Conservation (phyloP, 257 asterid genomes). For the Agastache rugosa region DNA sequence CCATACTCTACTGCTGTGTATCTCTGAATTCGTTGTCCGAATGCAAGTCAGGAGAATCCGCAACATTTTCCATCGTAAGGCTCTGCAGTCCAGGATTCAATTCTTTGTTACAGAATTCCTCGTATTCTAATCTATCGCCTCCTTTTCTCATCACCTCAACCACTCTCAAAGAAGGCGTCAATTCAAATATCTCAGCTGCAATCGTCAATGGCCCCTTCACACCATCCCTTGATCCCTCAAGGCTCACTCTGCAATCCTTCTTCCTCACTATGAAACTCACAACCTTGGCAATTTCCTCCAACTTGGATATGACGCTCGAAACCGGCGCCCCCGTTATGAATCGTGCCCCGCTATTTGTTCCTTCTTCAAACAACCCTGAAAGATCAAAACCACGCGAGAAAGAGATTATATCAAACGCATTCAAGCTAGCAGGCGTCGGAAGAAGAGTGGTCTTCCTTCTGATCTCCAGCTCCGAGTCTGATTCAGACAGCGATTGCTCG, state of each 20-base stretch:
- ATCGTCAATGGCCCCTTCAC: slow-evolving; percentile 91
- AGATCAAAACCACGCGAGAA: slow-evolving; percentile 87
- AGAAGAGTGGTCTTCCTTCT: slow-evolving; percentile 51
- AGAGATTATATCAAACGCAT: slow-evolving; percentile 90
- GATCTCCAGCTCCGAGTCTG: slow-evolving; percentile 66
- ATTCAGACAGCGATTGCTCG: slow-evolving; percentile 69
- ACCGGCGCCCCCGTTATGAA: slow-evolving; percentile 85
- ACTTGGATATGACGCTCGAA: slow-evolving; percentile 63
- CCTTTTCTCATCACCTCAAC: slow-evolving; percentile 92
- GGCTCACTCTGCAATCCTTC: slow-evolving; percentile 83
- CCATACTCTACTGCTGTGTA: slow-evolving; percentile 42
- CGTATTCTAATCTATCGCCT: slow-evolving; percentile 75
- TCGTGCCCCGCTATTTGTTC: slow-evolving; percentile 66
- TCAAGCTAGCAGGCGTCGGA: slow-evolving; percentile 89
- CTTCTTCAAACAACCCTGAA: slow-evolving; percentile 93
- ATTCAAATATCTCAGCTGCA: slow-evolving; percentile 91
- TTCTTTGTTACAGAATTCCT: slow-evolving; percentile 74
- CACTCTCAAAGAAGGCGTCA: slow-evolving; percentile 85
- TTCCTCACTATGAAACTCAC: slow-evolving; percentile 90
- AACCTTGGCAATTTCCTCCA: slow-evolving; percentile 90
- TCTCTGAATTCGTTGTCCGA: slow-evolving; percentile 61
- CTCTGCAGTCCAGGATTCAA: slow-evolving; percentile 75
- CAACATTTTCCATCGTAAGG: slow-evolving; percentile 45
- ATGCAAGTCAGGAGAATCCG: slow-evolving; percentile 51
- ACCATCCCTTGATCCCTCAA: slow-evolving; percentile 85